phyloP scores from a whole-genome alignment of 1,284 basidiomycete species.

The Austroboletus rostrupii region DNA sequence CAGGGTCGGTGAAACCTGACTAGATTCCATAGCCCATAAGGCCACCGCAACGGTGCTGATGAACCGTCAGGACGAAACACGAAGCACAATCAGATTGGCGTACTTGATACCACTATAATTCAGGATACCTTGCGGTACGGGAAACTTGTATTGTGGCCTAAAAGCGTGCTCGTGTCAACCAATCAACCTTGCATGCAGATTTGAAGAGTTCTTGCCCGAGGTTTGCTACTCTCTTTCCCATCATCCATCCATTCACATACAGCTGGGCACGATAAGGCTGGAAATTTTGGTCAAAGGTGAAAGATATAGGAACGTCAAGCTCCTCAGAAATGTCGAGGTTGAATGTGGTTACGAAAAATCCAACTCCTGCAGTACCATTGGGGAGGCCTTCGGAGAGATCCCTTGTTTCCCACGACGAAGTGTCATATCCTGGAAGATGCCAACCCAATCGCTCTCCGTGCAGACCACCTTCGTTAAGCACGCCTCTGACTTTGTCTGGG shows the following conservation, averaged over 20 bases:
- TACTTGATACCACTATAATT: slow-evolving; percentile 70
- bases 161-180: slow-evolving; percentile 8
- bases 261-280: slow-evolving; percentile 69
- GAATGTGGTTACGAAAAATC: slow-evolving; percentile 77
- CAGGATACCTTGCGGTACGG: slow-evolving; percentile 73
- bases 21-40: slow-evolving; percentile 61
- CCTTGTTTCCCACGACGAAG: slow-evolving; percentile 53
- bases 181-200: not conserved
- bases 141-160: slow-evolving; percentile 73
- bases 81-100: slow-evolving; percentile 21
- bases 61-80: slow-evolving; percentile 3
- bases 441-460: slow-evolving; percentile 76
- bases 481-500: slow-evolving; percentile 64
- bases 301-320: slow-evolving; percentile 62
- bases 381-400: slow-evolving; percentile 57
- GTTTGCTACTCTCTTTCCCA: slow-evolving; percentile 72
- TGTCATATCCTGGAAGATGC: slow-evolving; percentile 76
- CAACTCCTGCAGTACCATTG: slow-evolving; percentile 54
- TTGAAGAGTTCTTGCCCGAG: slow-evolving; percentile 46
- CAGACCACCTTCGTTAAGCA: slow-evolving; percentile 79
- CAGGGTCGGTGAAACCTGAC: slow-evolving; percentile 49
- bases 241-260: slow-evolving; percentile 85
- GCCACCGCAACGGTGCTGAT: slow-evolving; percentile 69
- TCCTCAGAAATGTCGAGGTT: slow-evolving; percentile 54
- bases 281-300: slow-evolving; percentile 57